Base-by-base conservation (phyloP, 2,329 filamentous ascomycete species). In the Exophiala dermatitidis region DNA sequence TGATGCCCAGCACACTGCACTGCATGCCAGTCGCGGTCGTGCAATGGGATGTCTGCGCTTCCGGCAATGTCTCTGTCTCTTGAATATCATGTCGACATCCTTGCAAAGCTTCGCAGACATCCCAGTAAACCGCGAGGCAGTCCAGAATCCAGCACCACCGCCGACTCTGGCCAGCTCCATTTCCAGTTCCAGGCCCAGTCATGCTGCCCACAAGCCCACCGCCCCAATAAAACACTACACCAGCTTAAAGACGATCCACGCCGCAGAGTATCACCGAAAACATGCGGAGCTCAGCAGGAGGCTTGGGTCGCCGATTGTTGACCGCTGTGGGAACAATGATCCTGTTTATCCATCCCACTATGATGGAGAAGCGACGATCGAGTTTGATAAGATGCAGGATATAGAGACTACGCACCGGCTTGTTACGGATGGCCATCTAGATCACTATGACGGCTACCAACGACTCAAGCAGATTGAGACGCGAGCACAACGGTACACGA, bases 401-500 rank as follows among this genome's bases (percentile, higher is more conserved):
- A 71, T 71, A 1, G 72, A 74, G 52, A 65, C 71, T 28, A 67
- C 74, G 38, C 74, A 75, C 62, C 75, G 74, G 54, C 71, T 74
- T 47, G 70, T 75, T 8, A 66, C 75, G 2, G 72, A 75, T 54
- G 72, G 74, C 42, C 63, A 72, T 31, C 69, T 73, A 32, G 71
- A 68, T 2, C 68, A 74, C 7, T 70, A 74, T 49, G 71, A 74
- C 50, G 73, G 72, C 1, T 72, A 70, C 36, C 62, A 65, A 31
- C 65, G 67, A 10, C 65, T 75, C 3, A 69, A 73, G 3, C 66
- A 68, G 34, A 87, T 87, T 38, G 78, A 80, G 60, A 70, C 70
- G 10, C 71, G 75, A 7, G 75, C 75, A 48, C 72, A 75, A 51
- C 83, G 83, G 61, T 84, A 75, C 59, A 70, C 71, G 46, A 68